Percentiles rank a stretch among this genome's conserved stretches.
phyloP scores from a whole-genome alignment of 352 stramenopile species.

The Aphanomyces astaci region DNA sequence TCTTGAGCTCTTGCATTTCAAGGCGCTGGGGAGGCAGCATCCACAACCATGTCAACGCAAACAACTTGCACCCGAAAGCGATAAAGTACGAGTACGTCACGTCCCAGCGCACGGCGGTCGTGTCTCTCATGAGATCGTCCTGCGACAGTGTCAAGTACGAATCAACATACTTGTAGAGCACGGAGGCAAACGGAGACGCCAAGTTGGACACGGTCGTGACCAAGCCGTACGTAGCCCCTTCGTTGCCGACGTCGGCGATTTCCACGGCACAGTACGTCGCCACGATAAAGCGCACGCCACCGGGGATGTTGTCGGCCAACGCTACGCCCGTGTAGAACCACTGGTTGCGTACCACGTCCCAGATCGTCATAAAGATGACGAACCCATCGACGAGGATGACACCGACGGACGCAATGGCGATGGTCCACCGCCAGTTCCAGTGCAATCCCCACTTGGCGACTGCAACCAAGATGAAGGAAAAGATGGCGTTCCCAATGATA shows the following conservation, averaged over 20 bases:
- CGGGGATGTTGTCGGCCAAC: too few relatives aligned
- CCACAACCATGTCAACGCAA: background rate
- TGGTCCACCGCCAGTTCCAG: too few relatives aligned
- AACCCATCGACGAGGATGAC: constrained; percentile 25
- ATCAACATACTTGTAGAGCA: constrained; percentile 38
- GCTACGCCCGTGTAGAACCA: too few relatives aligned
- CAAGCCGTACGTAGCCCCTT: constrained; percentile 46
- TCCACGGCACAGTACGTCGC: constrained; percentile 49
- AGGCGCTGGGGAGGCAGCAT: constrained; percentile 46
- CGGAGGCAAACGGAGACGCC: constrained; percentile 35
- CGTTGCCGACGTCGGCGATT: constrained; percentile 41
- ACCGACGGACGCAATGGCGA: constrained; percentile 23
- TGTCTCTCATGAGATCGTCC: constrained; percentile 32
- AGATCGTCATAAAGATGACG: constrained; percentile 26
- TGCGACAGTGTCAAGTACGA: constrained; percentile 33
- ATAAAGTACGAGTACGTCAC: constrained; percentile 36
- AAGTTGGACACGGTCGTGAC: too few relatives aligned
- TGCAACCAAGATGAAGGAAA: too few relatives aligned
- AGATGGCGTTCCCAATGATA: too few relatives aligned
- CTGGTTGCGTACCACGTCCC: constrained; percentile 26
- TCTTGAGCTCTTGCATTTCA: too few relatives aligned
- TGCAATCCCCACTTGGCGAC: too few relatives aligned
- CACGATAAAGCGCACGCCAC: constrained; percentile 40
- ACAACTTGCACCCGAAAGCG: constrained; percentile 26
- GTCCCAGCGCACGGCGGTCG: constrained; percentile 30